Conservation (phyloP, 345 rosid genomes). For the Eucalyptus guilfoylei region DNA sequence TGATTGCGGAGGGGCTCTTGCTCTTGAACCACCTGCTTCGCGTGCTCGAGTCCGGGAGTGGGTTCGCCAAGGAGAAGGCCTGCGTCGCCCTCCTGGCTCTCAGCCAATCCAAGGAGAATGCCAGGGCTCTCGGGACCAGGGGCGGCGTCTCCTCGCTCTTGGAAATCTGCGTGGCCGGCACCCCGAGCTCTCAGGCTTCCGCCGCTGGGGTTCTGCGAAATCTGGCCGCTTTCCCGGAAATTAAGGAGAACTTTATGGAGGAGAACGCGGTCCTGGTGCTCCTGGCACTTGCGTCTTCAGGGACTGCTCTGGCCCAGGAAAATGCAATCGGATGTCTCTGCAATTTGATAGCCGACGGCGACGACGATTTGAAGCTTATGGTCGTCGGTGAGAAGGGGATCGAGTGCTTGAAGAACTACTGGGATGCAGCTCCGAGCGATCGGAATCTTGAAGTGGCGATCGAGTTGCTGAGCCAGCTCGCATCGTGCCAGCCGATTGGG, state of each 20-base stretch:
- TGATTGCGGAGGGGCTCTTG: constrained; percentile 65
- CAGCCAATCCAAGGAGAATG: constrained; percentile 65
- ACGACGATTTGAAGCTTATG: constrained; percentile 46
- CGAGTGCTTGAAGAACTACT: constrained; percentile 60
- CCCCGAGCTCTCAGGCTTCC: constrained; percentile 72
- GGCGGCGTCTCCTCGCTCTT: constrained; percentile 79
- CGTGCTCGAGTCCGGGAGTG: constrained; percentile 76
- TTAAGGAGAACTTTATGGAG: constrained; percentile 59
- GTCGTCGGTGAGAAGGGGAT: constrained; percentile 60
- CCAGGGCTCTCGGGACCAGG: constrained; percentile 72
- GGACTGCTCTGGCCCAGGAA: constrained; percentile 73
- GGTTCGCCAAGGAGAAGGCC: constrained; percentile 76
- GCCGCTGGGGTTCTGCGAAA: constrained; percentile 83
- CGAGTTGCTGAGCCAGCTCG: constrained; percentile 37
- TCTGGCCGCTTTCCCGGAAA: constrained; percentile 45
- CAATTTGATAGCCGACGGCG: constrained; percentile 41
- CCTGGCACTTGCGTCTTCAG: constrained; percentile 45
- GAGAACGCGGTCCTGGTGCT: constrained; percentile 60
- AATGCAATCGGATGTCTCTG: constrained; percentile 68
- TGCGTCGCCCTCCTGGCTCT: constrained; percentile 73
- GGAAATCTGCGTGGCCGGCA: constrained; percentile 75
- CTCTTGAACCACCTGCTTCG: constrained; percentile 70
- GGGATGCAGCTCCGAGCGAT: constrained; percentile 48
- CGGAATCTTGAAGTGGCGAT: constrained; percentile 58
- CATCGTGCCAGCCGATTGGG: constrained; percentile 42